Percentiles rank a stretch among this genome's conserved stretches.
Evolutionary conservation across 2,329 filamentous ascomycete genomes (phyloP).

Genomic region (Huntiella moniliformis): DNA sequence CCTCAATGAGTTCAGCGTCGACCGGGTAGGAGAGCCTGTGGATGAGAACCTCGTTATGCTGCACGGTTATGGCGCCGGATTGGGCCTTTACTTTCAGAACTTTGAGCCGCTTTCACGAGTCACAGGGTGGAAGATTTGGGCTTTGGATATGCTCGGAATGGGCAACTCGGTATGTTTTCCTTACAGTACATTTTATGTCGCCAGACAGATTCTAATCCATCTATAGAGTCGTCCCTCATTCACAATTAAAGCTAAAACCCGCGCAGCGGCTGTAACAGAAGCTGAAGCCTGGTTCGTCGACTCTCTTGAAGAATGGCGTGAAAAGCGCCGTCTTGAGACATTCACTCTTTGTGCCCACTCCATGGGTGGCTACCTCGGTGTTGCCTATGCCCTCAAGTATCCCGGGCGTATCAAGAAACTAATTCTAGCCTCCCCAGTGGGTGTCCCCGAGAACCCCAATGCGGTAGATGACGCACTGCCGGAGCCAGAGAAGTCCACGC

Average conservation of each 20-base stretch:
- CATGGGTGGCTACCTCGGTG: slow-evolving; percentile 82
- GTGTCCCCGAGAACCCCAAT: slow-evolving; percentile 85
- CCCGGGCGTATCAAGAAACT: slow-evolving; percentile 89
- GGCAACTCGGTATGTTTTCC: slow-evolving; percentile 42
- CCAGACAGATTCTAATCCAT: neutral
- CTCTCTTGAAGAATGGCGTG: slow-evolving; percentile 87
- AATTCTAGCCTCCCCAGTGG: slow-evolving; percentile 84
- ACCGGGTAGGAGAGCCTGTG: slow-evolving; percentile 57
- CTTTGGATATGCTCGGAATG: slow-evolving; percentile 90
- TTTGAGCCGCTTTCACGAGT: slow-evolving; percentile 70
- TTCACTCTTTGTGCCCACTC: slow-evolving; percentile 91
- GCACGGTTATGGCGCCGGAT: slow-evolving; percentile 86
- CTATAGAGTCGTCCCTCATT: slow-evolving; percentile 54
- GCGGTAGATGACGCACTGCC: slow-evolving; percentile 67
- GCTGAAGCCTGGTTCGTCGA: slow-evolving; percentile 95
- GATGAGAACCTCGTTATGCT: slow-evolving; percentile 87
- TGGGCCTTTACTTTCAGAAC: slow-evolving; percentile 98
- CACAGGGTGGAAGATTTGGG: slow-evolving; percentile 73
- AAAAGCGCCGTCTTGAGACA: slow-evolving; percentile 70
- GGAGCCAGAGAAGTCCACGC: slow-evolving; percentile 51
- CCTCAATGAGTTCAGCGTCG: slow-evolving; percentile 83
- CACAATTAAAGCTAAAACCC: slow-evolving; percentile 65
- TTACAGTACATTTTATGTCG: neutral
- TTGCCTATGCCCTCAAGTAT: slow-evolving; percentile 92
- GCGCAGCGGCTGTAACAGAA: slow-evolving; percentile 62